Evolutionary conservation across 2,329 filamentous ascomycete species (phyloP).

Genomic region (Trichophyton rubrum): DNA sequence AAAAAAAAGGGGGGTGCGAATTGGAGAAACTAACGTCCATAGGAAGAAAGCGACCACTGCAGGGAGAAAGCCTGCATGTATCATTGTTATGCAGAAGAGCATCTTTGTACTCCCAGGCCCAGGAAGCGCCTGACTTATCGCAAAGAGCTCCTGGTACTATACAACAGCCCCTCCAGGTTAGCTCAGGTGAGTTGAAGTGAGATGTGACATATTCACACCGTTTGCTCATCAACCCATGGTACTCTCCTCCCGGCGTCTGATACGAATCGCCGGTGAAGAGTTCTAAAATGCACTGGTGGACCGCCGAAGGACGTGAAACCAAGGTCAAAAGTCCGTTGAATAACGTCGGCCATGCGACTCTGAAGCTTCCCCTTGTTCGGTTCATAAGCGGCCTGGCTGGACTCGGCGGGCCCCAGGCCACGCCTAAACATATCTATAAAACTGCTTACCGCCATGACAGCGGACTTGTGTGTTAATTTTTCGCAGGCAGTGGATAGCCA

Average conservation of each 20-base stretch:
- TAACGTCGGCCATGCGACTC: conserved; percentile 23
- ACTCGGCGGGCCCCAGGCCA: neutral
- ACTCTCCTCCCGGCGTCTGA: conserved; percentile 33
- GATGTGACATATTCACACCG: conserved; percentile 32
- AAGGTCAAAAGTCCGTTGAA: conserved; percentile 43
- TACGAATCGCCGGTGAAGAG: conserved; percentile 52
- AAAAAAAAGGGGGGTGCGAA: neutral
- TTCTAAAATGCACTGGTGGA: conserved; percentile 58
- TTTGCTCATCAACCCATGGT: conserved; percentile 57
- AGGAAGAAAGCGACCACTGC: conserved; percentile 50
- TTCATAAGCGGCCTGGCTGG: conserved; percentile 12
- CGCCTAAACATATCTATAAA: conserved; percentile 7
- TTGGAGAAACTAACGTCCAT: conserved; percentile 44
- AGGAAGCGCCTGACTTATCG: conserved; percentile 53
- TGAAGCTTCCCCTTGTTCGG: conserved; percentile 20
- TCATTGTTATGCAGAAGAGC: conserved; percentile 53
- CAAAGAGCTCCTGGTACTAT: conserved; percentile 61
- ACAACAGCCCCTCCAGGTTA: conserved; percentile 4
- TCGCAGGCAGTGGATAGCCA: neutral
- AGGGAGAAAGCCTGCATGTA: conserved; percentile 47
- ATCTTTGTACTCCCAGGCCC: conserved; percentile 61
- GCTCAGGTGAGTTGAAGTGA: neutral
- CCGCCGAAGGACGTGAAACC: conserved; percentile 56
- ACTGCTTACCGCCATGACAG: conserved; percentile 6
- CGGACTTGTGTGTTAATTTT: no score